Evolutionary conservation across 78 protist genomes (phyloP).

Genomic region (Isochrysis galbana): DNA sequence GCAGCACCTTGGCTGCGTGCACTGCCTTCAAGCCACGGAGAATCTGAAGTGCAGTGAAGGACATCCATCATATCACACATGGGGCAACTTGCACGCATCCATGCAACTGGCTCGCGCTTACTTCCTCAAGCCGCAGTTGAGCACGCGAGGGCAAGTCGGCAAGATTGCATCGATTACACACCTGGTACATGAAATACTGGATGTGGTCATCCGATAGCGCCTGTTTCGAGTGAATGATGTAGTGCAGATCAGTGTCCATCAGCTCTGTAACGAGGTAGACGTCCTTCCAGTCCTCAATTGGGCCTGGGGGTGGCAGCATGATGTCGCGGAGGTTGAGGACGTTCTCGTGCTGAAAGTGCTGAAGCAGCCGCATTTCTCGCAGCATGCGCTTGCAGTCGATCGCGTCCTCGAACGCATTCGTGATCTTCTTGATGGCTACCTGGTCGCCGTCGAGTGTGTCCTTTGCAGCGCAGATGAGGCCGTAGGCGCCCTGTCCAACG

Average conservation of each 20-base stretch:
- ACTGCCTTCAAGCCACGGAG: conserved; percentile 77
- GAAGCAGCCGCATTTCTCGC: conserved; percentile 92
- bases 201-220: conserved; percentile 90
- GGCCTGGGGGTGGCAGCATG: neutral
- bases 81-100: too few relatives aligned
- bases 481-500: conserved; percentile 8
- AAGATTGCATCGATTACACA: too few relatives aligned
- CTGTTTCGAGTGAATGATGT: conserved; percentile 87
- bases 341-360: conserved; percentile 79
- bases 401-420: conserved; percentile 81
- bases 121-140: too few relatives aligned
- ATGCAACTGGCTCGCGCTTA: too few relatives aligned
- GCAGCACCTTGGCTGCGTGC: conserved; percentile 94
- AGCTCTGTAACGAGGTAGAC: conserved; percentile 76
- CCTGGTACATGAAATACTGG: conserved; percentile 89
- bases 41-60: too few relatives aligned
- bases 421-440: conserved; percentile 94
- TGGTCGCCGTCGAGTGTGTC: conserved; percentile 35
- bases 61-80: too few relatives aligned
- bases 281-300: conserved; percentile 44
- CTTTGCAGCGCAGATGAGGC: conserved; percentile 23
- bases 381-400: conserved; percentile 90
- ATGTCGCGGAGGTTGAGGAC: conserved; percentile 49
- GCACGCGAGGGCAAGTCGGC: too few relatives aligned
- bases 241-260: conserved; percentile 95